phyloP scores from a whole-genome alignment of 768 basidiomycete genomes.

The Russula vinacea region DNA sequence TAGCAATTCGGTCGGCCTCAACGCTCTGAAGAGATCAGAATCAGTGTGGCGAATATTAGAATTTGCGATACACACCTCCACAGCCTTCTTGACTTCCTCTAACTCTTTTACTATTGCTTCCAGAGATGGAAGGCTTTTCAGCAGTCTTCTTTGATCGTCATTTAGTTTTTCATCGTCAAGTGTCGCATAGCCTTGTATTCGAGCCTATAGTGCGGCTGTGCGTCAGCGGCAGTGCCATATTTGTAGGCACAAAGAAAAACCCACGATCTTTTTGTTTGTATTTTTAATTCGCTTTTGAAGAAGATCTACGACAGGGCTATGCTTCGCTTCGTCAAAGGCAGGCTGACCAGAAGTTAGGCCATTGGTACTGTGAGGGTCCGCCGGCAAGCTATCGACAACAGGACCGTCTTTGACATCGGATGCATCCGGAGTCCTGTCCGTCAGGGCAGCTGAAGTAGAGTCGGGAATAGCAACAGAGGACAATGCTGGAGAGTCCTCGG shows the following conservation, averaged over 20 bases:
- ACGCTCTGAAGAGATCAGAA: conserved; percentile 44
- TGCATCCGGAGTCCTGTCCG: conserved; percentile 20
- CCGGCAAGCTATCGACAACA: conserved; percentile 17
- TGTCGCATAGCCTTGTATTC: conserved; percentile 67
- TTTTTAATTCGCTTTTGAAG: conserved; percentile 74
- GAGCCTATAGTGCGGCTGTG: conserved; percentile 46
- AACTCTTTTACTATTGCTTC: conserved; percentile 81
- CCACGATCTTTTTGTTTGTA: conserved; percentile 80
- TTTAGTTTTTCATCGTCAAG: conserved; percentile 72
- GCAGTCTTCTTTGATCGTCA: conserved; percentile 76
- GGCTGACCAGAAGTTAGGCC: conserved; percentile 18
- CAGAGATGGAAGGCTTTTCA: conserved; percentile 69
- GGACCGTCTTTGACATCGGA: conserved; percentile 24
- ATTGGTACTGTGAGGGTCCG: conserved; percentile 22
- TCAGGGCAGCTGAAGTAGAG: conserved; percentile 22
- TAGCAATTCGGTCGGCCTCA: conserved; percentile 60
- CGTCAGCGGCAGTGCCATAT: conserved; percentile 8
- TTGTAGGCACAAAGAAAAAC: conserved; percentile 35
- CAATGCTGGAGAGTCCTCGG: conserved; percentile 37
- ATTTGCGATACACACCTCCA: conserved; percentile 53
- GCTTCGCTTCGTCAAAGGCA: conserved; percentile 45
- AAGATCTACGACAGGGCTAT: conserved; percentile 73
- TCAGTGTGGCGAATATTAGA: conserved; percentile 6
- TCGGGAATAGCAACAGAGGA: conserved; percentile 30
- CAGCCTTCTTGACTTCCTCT: conserved; percentile 75